These are phyloP conservation scores for Dryas drummondii DNA, from an alignment of 306 rosid genomes.

Conservation along the genomic window DNA sequence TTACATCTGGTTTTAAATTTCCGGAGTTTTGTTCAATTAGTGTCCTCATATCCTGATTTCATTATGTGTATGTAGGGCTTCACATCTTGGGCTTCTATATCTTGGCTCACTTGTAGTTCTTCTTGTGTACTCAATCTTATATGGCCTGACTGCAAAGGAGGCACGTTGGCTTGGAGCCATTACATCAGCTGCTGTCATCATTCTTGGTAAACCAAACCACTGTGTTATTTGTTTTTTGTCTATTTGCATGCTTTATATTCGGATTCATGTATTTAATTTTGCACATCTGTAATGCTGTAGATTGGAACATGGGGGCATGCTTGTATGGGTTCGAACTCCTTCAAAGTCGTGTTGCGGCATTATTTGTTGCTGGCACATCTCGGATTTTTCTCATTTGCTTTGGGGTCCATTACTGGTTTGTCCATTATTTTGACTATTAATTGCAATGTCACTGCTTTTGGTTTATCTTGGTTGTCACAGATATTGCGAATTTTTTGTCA, in stretches of 20 bases:
- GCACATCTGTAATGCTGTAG: constrained; percentile 45
- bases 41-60: constrained; percentile 1
- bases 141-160: constrained; percentile 81
- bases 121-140: constrained; percentile 81
- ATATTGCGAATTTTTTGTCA: constrained; percentile 30
- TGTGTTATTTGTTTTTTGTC: constrained; percentile 17
- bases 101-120: constrained; percentile 89
- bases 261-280: not conserved
- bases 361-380: constrained; percentile 92
- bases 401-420: constrained; percentile 97
- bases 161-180: constrained; percentile 93
- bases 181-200: constrained; percentile 92
- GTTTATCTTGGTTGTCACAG: constrained; percentile 32
- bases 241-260: constrained; percentile 14
- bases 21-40: not conserved
- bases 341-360: constrained; percentile 80
- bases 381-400: constrained; percentile 97
- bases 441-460: constrained; percentile 18
- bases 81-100: constrained; percentile 93
- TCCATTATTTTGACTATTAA: constrained; percentile 17
- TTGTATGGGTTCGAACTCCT: constrained; percentile 94
- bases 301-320: constrained; percentile 99
- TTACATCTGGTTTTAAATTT: not conserved
- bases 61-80: constrained; percentile 64
- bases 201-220: constrained; percentile 65